Conservation (phyloP, 2,329 filamentous ascomycete species). For the Colletotrichum aenigma region DNA sequence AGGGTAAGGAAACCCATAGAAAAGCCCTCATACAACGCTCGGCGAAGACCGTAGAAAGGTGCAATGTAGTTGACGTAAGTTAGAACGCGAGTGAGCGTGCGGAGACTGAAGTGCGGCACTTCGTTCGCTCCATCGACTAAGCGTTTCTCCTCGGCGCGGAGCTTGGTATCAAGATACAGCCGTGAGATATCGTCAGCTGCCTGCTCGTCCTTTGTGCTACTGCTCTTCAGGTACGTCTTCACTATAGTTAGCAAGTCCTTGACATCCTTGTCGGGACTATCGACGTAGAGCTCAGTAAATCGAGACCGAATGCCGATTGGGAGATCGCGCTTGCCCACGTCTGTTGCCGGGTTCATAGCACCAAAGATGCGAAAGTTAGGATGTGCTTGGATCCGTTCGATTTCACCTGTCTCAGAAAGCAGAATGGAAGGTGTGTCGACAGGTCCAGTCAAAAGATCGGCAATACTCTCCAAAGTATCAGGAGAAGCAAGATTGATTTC, state of each 20-base stretch:
- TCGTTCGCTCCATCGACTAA: conserved; percentile 95
- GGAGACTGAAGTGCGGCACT: conserved; percentile 94
- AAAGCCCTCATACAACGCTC: conserved; percentile 92
- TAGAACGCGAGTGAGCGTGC: conserved; percentile 88
- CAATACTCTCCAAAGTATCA: conserved; percentile 92
- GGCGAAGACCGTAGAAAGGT: conserved; percentile 80
- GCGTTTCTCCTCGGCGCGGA: conserved; percentile 77
- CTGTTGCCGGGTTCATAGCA: conserved; percentile 98
- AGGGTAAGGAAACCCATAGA: conserved; percentile 97
- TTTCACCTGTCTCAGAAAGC: conserved; percentile 90
- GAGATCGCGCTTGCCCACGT: conserved; percentile 94
- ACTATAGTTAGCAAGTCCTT: conserved; percentile 90
- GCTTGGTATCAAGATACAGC: conserved; percentile 88
- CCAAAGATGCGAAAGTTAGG: conserved; percentile 95
- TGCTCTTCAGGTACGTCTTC: conserved; percentile 80
- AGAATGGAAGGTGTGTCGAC: conserved; percentile 80
- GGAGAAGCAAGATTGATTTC: conserved; percentile 97
- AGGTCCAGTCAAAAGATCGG: conserved; percentile 80
- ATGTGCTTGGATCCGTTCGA: conserved; percentile 88
- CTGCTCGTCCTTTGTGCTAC: conserved; percentile 73
- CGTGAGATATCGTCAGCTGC: conserved; percentile 81
- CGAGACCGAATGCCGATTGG: conserved; percentile 86
- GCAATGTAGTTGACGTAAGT: conserved; percentile 87
- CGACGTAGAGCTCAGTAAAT: conserved; percentile 95
- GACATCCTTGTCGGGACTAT: conserved; percentile 84